These are phyloP conservation scores for Lolium perenne DNA, from an alignment of 176 grass and related monocot genomes.

Conservation along the genomic window DNA sequence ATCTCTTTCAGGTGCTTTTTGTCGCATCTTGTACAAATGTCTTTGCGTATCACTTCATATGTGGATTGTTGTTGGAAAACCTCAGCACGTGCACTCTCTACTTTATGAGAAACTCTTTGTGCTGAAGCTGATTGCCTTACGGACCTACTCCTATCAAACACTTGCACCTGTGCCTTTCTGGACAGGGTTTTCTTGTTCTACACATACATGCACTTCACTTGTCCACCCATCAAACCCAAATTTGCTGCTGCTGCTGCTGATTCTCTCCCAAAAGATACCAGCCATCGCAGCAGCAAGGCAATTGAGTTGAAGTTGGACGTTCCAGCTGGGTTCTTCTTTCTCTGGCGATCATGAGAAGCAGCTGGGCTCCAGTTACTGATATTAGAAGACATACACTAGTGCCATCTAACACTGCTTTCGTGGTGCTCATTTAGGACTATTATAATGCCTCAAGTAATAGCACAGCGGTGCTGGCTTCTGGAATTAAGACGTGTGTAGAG, in stretches of 20 bases:
- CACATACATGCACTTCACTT: not conserved
- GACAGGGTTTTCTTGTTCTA: slow-evolving; percentile 5
- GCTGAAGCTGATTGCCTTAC: slow-evolving; percentile 13
- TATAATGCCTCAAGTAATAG: not conserved
- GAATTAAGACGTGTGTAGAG: not conserved
- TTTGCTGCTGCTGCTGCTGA: too few relatives aligned
- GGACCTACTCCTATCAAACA: not conserved
- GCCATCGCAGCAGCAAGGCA: not conserved
- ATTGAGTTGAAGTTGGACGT: not conserved
- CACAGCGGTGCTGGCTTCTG: not conserved
- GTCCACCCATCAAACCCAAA: too few relatives aligned
- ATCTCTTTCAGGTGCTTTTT: slow-evolving; percentile 36
- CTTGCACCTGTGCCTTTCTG: slow-evolving; percentile 26
- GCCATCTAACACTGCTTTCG: too few relatives aligned
- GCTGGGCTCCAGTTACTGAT: not conserved
- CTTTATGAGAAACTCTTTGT: slow-evolving; percentile 12
- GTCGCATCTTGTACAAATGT: slow-evolving; percentile 2
- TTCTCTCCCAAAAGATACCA: not conserved
- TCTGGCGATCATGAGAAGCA: too few relatives aligned
- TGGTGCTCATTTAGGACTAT: not conserved
- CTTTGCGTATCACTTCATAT: not conserved
- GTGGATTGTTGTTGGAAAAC: not conserved
- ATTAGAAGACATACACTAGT: not conserved
- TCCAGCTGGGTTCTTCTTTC: too few relatives aligned
- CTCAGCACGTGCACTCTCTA: slow-evolving; percentile 14